Conservation (phyloP, 2,329 filamentous ascomycete species). For the Calonectria fujianensis region DNA sequence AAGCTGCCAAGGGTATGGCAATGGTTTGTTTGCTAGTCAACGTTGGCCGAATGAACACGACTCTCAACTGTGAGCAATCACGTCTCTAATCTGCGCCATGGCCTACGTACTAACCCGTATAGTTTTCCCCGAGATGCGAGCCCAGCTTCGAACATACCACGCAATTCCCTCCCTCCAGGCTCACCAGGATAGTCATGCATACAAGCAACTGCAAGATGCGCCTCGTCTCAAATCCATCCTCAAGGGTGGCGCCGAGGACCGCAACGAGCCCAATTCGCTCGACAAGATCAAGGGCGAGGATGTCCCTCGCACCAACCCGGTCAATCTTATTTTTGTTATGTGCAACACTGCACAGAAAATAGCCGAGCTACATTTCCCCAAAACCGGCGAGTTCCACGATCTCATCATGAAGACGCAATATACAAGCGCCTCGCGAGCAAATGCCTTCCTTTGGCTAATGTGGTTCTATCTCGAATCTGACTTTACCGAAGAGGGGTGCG, state of each 20-base stretch:
- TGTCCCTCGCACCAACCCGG: conserved; percentile 90
- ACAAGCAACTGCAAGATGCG: conserved; percentile 98
- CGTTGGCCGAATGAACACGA: conserved; percentile 98
- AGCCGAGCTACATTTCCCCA: conserved; percentile 92
- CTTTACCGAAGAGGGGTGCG: conserved; percentile 90
- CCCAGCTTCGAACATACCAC: conserved; percentile 97
- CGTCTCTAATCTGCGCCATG: neutral
- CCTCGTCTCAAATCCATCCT: conserved; percentile 97
- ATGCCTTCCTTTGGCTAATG: conserved; percentile 96
- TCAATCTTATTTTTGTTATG: conserved; percentile 97
- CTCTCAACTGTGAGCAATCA: conserved; percentile 86
- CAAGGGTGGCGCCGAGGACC: conserved; percentile 95
- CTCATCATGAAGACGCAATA: conserved; percentile 93
- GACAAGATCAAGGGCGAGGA: conserved; percentile 83
- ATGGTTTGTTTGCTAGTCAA: conserved; percentile 99
- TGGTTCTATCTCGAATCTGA: conserved; percentile 99
- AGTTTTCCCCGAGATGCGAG: conserved; percentile 99
- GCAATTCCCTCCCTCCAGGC: conserved; percentile 97
- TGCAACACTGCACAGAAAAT: conserved; percentile 93
- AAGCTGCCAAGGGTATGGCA: conserved; percentile 97
- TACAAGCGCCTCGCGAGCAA: conserved; percentile 87
- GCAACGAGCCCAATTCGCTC: conserved; percentile 86
- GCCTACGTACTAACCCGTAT: conserved; percentile 48
- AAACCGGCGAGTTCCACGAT: conserved; percentile 93
- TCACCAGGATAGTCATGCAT: conserved; percentile 94